phyloP scores from a whole-genome alignment of 306 rosid species.

The Dryas octopetala region DNA sequence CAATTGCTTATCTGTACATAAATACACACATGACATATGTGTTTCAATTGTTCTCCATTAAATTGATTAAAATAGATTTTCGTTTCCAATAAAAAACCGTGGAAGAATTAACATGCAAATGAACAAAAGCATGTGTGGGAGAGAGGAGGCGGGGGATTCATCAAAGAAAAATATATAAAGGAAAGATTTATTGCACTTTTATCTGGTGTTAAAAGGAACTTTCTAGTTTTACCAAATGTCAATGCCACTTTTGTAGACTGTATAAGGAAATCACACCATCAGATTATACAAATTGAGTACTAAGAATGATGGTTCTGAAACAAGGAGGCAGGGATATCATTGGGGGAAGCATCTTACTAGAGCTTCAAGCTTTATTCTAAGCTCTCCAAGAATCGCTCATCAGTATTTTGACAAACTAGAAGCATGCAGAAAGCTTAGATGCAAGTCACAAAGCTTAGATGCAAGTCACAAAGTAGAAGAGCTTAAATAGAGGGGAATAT shows the following conservation, averaged over 20 bases:
- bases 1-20: not conserved
- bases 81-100: too few species aligned
- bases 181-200: not conserved
- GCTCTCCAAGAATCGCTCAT: not conserved
- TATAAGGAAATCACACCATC: not conserved
- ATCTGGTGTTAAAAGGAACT: not conserved
- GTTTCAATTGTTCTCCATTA: not conserved
- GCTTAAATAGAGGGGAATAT: not conserved
- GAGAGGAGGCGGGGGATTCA: not conserved
- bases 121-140: not conserved
- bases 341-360: not conserved
- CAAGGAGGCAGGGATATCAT: not conserved
- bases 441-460: not conserved
- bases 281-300: not conserved
- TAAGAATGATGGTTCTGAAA: not conserved
- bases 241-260: not conserved
- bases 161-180: not conserved
- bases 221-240: not conserved
- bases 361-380: not conserved
- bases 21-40: not conserved
- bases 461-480: not conserved
- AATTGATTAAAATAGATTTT: too few species aligned
- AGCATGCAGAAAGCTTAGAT: not conserved
- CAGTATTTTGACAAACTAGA: not conserved
- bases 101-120: not conserved